Evolutionary conservation across 352 stramenopile genomes (phyloP).

Genomic region (Phytophthora crassamura): DNA sequence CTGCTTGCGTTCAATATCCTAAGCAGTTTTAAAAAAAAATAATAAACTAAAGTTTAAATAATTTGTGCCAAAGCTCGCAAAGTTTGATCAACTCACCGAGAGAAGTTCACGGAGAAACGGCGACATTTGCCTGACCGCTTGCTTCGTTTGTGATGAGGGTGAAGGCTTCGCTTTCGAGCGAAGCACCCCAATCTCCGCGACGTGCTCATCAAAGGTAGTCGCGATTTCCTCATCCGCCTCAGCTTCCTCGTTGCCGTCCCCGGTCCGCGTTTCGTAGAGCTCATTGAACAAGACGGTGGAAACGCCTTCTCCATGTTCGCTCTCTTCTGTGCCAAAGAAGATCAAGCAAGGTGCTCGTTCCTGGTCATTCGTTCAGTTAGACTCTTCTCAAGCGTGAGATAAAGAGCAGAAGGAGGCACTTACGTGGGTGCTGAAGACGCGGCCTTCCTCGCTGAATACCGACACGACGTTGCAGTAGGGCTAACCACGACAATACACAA

Average conservation of each 20-base stretch:
- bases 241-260: conserved; percentile 11
- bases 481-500: conserved; percentile 23
- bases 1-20: conserved; percentile 51
- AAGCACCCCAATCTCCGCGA: conserved; percentile 17
- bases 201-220: conserved; percentile 32
- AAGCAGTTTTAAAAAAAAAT: not conserved
- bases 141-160: conserved; percentile 2
- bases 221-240: conserved; percentile 24
- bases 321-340: conserved; percentile 71
- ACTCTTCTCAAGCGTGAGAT: not conserved
- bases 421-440: conserved; percentile 85
- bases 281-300: conserved; percentile 71
- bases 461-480: conserved; percentile 68
- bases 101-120: conserved; percentile 38
- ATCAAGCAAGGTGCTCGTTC: conserved; percentile 81
- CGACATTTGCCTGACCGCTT: conserved; percentile 21
- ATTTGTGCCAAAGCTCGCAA: not conserved
- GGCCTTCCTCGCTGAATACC: conserved; percentile 68
- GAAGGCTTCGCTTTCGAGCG: conserved; percentile 14
- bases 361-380: conserved; percentile 24
- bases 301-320: conserved; percentile 55
- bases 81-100: conserved; percentile 18
- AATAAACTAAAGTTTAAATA: conserved; percentile 8
- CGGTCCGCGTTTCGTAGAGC: conserved; percentile 53
- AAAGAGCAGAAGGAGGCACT: conserved; percentile 7